Percentiles rank a stretch among this genome's conserved stretches.
These are phyloP conservation scores for Drosera spatulata DNA, from an alignment of 179 eudicot genomes.

Conservation along the genomic window DNA sequence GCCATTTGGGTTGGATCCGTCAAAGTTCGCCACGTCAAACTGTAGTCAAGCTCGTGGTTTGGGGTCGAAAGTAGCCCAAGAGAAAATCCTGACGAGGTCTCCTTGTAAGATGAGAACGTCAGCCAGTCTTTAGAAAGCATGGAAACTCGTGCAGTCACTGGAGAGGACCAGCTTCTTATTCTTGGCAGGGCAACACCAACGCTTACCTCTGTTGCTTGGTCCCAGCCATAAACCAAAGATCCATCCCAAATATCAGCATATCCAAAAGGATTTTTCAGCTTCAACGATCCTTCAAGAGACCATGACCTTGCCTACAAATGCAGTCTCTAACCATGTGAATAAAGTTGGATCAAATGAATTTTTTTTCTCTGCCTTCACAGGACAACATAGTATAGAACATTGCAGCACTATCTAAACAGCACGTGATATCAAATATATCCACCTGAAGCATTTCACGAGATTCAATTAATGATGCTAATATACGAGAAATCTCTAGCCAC, in stretches of 20 bases:
- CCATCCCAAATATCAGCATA: conserved; percentile 89
- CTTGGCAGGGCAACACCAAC: conserved; percentile 71
- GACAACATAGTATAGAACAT: too few species aligned
- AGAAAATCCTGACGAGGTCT: conserved; percentile 54
- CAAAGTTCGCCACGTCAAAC: conserved; percentile 70
- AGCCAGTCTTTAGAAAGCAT: conserved; percentile 86
- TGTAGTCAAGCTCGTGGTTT: conserved; percentile 67
- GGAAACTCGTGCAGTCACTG: conserved; percentile 61
- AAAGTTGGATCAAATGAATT: background rate
- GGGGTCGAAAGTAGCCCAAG: conserved; percentile 58
- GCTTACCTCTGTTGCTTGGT: conserved; percentile 68
- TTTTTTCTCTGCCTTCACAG: too few species aligned
- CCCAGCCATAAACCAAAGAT: conserved; percentile 67
- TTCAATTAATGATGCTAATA: too few species aligned
- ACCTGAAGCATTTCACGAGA: too few species aligned
- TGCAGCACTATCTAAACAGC: too few species aligned
- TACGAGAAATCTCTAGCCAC: too few species aligned
- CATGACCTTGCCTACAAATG: conserved; percentile 70
- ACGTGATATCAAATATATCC: too few species aligned
- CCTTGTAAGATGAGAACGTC: conserved; percentile 76
- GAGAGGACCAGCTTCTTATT: conserved; percentile 35
- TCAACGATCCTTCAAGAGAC: conserved; percentile 71
- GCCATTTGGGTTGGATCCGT: conserved; percentile 84
- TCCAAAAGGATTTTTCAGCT: conserved; percentile 72
- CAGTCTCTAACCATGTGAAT: conserved; percentile 9